These are phyloP conservation scores for Cyberlindnera subsufficiens DNA, from an alignment of 805 yeast species.

Conservation along the genomic window DNA sequence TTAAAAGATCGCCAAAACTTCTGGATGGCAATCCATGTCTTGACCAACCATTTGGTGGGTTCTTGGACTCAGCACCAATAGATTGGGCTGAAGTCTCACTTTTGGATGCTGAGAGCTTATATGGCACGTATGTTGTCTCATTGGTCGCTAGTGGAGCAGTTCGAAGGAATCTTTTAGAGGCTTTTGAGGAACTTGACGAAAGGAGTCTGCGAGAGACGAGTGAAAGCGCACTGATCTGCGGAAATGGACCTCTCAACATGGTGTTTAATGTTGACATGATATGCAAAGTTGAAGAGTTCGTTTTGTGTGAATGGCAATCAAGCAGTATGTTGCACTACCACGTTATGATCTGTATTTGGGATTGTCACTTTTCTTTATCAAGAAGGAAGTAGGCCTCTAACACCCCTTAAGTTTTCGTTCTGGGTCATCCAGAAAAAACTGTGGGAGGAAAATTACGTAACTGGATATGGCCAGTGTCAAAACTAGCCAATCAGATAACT, in stretches of 20 bases:
- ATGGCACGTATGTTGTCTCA: conserved; percentile 16
- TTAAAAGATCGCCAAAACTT: conserved; percentile 21
- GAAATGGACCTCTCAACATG: conserved; percentile 11
- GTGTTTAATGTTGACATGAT: background rate
- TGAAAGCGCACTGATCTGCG: conserved; percentile 2
- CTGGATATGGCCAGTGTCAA: too few species aligned
- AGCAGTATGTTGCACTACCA: background rate
- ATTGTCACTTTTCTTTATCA: background rate
- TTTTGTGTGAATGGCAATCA: background rate
- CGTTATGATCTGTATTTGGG: background rate
- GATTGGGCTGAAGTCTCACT: background rate
- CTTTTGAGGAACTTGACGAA: conserved; percentile 10
- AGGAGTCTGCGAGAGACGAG: conserved; percentile 10
- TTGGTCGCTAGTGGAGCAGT: conserved; percentile 22
- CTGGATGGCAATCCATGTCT: conserved; percentile 24
- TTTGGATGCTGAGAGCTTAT: conserved; percentile 4
- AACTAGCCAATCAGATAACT: background rate
- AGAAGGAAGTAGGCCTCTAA: background rate
- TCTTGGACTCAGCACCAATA: background rate
- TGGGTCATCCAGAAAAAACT: background rate
- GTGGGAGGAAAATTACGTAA: background rate
- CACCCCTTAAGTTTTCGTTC: background rate
- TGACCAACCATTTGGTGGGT: conserved; percentile 16
- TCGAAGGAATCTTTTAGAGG: conserved; percentile 25
- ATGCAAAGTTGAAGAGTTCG: background rate